A percentile compares a stretch with the other conserved stretches of the same genome.
phyloP scores from a whole-genome alignment of 768 basidiomycete species.

The Suillus paluster region DNA sequence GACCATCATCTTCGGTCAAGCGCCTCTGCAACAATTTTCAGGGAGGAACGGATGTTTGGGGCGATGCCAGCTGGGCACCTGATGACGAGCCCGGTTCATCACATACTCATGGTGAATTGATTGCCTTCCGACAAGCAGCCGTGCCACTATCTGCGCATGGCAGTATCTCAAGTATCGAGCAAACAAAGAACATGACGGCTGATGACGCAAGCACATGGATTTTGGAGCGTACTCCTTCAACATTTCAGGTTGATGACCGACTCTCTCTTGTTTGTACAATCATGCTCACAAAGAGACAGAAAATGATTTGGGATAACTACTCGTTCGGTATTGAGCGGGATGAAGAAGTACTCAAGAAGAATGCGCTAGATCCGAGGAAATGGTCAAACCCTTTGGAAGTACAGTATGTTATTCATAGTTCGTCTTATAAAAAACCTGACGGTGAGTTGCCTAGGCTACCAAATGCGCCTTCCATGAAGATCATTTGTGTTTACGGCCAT shows the following conservation, averaged over 20 bases:
- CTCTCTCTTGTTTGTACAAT: neutral
- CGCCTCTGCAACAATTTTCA: slow-evolving; percentile 28
- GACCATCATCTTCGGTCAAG: too few relatives aligned
- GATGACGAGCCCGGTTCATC: slow-evolving; percentile 65
- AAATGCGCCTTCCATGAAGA: slow-evolving; percentile 87
- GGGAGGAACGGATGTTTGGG: slow-evolving; percentile 89
- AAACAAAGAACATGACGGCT: slow-evolving; percentile 72
- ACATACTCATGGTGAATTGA: slow-evolving; percentile 79
- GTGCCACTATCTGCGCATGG: slow-evolving; percentile 5
- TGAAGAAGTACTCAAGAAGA: slow-evolving; percentile 61
- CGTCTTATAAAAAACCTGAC: slow-evolving; percentile 7
- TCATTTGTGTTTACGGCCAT: slow-evolving; percentile 92
- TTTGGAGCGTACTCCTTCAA: slow-evolving; percentile 75
- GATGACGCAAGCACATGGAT: slow-evolving; percentile 79
- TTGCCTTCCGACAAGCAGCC: slow-evolving; percentile 67
- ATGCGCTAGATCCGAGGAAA: slow-evolving; percentile 76
- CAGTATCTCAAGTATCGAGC: slow-evolving; percentile 16
- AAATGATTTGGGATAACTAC: slow-evolving; percentile 86
- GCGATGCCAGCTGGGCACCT: slow-evolving; percentile 72
- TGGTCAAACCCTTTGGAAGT: slow-evolving; percentile 94
- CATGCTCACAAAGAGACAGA: slow-evolving; percentile 42
- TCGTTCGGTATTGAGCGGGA: slow-evolving; percentile 88
- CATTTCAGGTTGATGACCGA: slow-evolving; percentile 66
- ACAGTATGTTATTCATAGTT: slow-evolving; percentile 44
- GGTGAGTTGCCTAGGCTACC: slow-evolving; percentile 60